phyloP scores from a whole-genome alignment of 352 stramenopile species.

The Elongisporangium senticosum region DNA sequence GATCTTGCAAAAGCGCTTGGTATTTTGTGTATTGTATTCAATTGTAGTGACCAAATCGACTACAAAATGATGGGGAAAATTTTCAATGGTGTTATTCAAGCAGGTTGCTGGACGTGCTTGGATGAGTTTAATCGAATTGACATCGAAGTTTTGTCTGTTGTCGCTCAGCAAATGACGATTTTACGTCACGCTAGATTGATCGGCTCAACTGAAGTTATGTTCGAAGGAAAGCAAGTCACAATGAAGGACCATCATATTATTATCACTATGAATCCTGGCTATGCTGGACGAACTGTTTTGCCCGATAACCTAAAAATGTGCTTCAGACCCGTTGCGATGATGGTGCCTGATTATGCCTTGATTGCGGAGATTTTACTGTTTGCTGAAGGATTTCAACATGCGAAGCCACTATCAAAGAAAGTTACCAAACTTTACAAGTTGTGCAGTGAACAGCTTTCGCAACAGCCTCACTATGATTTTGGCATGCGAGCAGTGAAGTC shows the following conservation, averaged over 20 bases:
- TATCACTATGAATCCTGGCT: slow-evolving; percentile 88
- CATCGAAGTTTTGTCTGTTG: slow-evolving; percentile 83
- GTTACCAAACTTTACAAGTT: slow-evolving; percentile 80
- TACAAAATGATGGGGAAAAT: slow-evolving; percentile 86
- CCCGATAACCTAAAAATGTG: slow-evolving; percentile 82
- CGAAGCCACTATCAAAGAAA: slow-evolving; percentile 57
- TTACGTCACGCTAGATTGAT: slow-evolving; percentile 49
- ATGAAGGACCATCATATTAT: slow-evolving; percentile 75
- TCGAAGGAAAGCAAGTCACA: slow-evolving; percentile 53
- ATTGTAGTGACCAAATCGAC: slow-evolving; percentile 95
- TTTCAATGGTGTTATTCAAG: slow-evolving; percentile 76
- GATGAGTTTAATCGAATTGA: slow-evolving; percentile 91
- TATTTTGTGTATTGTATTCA: slow-evolving; percentile 94
- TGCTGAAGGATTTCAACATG: slow-evolving; percentile 69
- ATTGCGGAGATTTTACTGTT: slow-evolving; percentile 86
- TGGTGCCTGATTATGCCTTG: slow-evolving; percentile 82
- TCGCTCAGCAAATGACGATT: slow-evolving; percentile 80
- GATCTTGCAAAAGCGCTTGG: slow-evolving; percentile 89
- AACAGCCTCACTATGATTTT: slow-evolving; percentile 87
- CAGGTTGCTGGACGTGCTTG: slow-evolving; percentile 78
- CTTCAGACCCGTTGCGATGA: slow-evolving; percentile 86
- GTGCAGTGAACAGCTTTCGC: slow-evolving; percentile 79
- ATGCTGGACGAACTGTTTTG: slow-evolving; percentile 71
- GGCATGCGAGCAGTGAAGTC: slow-evolving; percentile 84
- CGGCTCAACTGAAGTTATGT: slow-evolving; percentile 25